Evolutionary conservation across 148 eudicot species (phyloP).

Genomic region (Rhododendron williamsianum): DNA sequence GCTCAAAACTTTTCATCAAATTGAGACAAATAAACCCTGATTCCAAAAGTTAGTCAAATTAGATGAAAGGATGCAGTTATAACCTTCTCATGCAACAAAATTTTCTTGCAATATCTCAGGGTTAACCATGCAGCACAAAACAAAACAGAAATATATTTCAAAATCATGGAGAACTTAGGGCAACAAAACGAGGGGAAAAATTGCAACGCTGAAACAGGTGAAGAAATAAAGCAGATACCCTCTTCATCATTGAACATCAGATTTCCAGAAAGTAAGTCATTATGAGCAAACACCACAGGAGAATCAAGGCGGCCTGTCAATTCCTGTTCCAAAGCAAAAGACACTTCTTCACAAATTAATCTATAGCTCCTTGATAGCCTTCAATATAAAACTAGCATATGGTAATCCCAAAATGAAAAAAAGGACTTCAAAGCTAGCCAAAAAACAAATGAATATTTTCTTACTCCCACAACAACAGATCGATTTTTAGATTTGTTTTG

Average conservation of each 20-base stretch:
- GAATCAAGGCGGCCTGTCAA: constrained; percentile 61
- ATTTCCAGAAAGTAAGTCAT: constrained; percentile 96
- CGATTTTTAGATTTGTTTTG: background rate
- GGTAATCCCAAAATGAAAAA: background rate
- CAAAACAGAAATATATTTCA: background rate
- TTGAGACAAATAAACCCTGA: background rate
- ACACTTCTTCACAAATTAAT: constrained; percentile 15
- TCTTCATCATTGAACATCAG: constrained; percentile 80
- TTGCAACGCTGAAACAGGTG: background rate
- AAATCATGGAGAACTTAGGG: background rate
- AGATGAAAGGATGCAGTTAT: background rate
- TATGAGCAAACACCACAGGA: constrained; percentile 87
- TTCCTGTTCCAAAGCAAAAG: constrained; percentile 51
- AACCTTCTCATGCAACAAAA: background rate
- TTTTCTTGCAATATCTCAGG: background rate
- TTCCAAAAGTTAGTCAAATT: background rate
- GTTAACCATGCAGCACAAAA: background rate
- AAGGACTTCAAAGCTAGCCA: constrained; percentile 2
- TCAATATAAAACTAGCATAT: background rate
- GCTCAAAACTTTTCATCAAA: background rate
- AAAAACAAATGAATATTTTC: background rate
- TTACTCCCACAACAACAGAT: background rate
- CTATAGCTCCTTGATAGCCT: background rate
- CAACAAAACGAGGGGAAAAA: background rate
- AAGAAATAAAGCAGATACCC: constrained; percentile 38